Conservation (phyloP, 305 asterid species). For the Fraxinus albicans region DNA sequence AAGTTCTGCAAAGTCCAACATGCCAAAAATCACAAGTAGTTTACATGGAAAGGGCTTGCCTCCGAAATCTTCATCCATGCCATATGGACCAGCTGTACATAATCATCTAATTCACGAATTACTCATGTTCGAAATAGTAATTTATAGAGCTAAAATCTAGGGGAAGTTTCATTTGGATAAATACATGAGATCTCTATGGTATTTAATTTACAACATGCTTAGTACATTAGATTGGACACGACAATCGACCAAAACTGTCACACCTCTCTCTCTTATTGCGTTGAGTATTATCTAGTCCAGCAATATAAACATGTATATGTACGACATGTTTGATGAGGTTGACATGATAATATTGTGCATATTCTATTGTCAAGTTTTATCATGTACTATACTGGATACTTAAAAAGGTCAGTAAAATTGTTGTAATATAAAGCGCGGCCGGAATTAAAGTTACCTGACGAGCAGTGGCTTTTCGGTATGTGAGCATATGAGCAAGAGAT, state of each 20-base stretch:
- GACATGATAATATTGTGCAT: neutral
- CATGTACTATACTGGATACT: neutral
- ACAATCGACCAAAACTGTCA: too few relatives aligned
- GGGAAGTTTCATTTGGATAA: too few relatives aligned
- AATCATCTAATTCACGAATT: too few relatives aligned
- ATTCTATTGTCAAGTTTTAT: neutral
- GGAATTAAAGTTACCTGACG: slow-evolving; percentile 45
- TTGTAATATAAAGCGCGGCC: neutral
- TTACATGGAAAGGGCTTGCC: slow-evolving; percentile 36
- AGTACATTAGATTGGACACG: too few relatives aligned
- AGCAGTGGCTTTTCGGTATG: slow-evolving; percentile 54
- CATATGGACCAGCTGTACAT: too few relatives aligned
- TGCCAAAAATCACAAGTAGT: neutral
- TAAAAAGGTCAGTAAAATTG: neutral
- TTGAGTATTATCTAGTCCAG: too few relatives aligned
- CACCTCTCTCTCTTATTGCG: too few relatives aligned
- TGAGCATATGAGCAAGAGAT: slow-evolving; percentile 59
- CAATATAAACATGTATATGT: too few relatives aligned
- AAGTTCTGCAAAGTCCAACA: neutral
- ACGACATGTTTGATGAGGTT: neutral
- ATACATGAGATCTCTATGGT: too few relatives aligned
- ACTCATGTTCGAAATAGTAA: too few relatives aligned
- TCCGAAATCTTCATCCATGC: slow-evolving; percentile 26
- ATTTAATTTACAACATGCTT: too few relatives aligned
- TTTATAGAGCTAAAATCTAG: too few relatives aligned